phyloP scores from a whole-genome alignment of 768 basidiomycete genomes.

The Tylopilus sp. region DNA sequence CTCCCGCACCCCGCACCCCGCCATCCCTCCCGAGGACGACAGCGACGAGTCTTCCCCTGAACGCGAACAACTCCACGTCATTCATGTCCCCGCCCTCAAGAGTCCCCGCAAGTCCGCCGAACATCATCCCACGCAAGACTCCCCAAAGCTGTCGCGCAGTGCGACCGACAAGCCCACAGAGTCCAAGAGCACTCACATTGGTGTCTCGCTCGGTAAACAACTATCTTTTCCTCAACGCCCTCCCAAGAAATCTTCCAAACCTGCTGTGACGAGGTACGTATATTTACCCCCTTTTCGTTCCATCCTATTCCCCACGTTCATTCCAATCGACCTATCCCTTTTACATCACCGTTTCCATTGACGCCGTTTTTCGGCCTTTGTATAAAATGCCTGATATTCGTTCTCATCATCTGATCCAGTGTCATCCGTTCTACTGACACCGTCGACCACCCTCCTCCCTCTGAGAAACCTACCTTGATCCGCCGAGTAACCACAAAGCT shows the following conservation, averaged over 20 bases:
- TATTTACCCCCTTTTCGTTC: neutral
- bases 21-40: constrained; percentile 17
- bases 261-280: constrained; percentile 14
- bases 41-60: constrained; percentile 24
- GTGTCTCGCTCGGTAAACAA: neutral
- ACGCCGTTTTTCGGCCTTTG: neutral
- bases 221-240: neutral
- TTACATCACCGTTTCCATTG: neutral
- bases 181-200: neutral
- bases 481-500: constrained; percentile 31
- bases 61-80: neutral
- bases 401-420: constrained; percentile 5
- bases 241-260: constrained; percentile 2
- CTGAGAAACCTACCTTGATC: constrained; percentile 19
- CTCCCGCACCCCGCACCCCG: neutral
- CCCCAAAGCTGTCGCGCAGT: neutral
- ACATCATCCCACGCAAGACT: neutral
- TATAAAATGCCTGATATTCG: neutral
- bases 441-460: neutral
- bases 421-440: neutral
- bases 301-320: constrained; percentile 1
- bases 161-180: neutral
- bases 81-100: constrained; percentile 7
- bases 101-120: constrained; percentile 1
- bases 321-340: neutral